Evolutionary conservation across 2,329 filamentous ascomycete genomes (phyloP), one percentile per base, ranked within the genome.

Genomic region (Cadophora sp.): DNA sequence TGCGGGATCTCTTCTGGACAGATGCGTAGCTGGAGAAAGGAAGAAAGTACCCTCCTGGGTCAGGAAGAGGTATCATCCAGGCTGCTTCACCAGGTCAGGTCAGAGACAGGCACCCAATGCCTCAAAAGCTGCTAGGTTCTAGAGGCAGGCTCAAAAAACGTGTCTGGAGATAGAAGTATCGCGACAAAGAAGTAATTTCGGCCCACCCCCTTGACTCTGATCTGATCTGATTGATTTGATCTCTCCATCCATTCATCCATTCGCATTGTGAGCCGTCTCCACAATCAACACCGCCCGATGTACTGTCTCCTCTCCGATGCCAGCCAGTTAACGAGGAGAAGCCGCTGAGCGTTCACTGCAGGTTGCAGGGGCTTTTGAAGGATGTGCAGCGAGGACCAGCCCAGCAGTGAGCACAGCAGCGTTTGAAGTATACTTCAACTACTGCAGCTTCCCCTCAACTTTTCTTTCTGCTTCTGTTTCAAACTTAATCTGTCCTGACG

Each of bases 401-500:
- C 16, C 26, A 31, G 31, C 31, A 43, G 56, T 27, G n/a, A 19
- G n/a, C 56, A 31, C 31, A 34, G 55, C 5, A 53, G 27, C 48
- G n/a, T 37, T 55, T 16, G n/a, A 63, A 55, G n/a, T 55, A 40
- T 63, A 55, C 61, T 40, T 63, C 46, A 63, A 55, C 61, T 51
- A 22, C 60, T 53, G 24, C 24, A 40, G n/a, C 24, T 26, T 51
- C 27, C 48, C 11, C 56, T 19, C 16, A 37, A 26, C 31, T 12
- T 59, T 40, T 16, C 31, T 59, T 59, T 59, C 56, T 40, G 31
- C n/a, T 43, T 59, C 22, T 4, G 56, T 59, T 59, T 59, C 56
- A 34, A 26, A 43, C 5, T 40, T 34, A 11, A 26, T 31, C 37
- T 24, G 22, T 26, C 34, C 22, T 27, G 22, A 26, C 19, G 34